These are phyloP conservation scores for Fragosphaeria purpurea DNA, from an alignment of 2,329 filamentous ascomycete genomes.

Conservation along the genomic window DNA sequence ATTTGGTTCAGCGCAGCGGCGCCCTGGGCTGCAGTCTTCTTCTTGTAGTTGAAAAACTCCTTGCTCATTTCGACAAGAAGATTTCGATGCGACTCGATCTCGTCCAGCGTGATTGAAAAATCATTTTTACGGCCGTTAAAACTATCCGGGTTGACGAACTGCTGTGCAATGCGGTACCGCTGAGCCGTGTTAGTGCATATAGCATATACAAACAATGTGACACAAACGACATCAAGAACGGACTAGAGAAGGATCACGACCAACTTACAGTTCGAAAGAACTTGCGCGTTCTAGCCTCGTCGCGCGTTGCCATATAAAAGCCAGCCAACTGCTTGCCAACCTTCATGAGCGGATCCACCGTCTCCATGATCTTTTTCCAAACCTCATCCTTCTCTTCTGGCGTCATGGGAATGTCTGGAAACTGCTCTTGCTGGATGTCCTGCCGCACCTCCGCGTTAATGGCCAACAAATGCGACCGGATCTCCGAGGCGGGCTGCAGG, in stretches of 20 bases:
- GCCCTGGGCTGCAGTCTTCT: neutral
- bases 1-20: neutral
- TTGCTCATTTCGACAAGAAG: slow-evolving; percentile 43
- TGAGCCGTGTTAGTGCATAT: slow-evolving; percentile 27
- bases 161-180: slow-evolving; percentile 42
- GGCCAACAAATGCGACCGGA: slow-evolving; percentile 22
- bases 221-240: neutral
- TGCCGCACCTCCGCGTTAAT: slow-evolving; percentile 25
- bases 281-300: slow-evolving; percentile 39
- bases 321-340: slow-evolving; percentile 33
- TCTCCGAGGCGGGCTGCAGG: slow-evolving; percentile 26
- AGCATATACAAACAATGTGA: neutral
- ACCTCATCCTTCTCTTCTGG: slow-evolving; percentile 34
- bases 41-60: slow-evolving; percentile 22
- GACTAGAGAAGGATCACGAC: neutral
- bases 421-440: slow-evolving; percentile 27
- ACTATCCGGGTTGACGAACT: slow-evolving; percentile 41
- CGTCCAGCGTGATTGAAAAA: slow-evolving; percentile 41
- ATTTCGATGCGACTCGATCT: slow-evolving; percentile 38
- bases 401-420: slow-evolving; percentile 37
- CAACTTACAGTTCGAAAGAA: slow-evolving; percentile 44
- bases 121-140: slow-evolving; percentile 34
- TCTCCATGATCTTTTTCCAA: slow-evolving; percentile 30
- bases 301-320: slow-evolving; percentile 25
- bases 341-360: slow-evolving; percentile 32